Conservation (phyloP, 2,329 filamentous ascomycete species). For the Pyrenophora graminea region DNA sequence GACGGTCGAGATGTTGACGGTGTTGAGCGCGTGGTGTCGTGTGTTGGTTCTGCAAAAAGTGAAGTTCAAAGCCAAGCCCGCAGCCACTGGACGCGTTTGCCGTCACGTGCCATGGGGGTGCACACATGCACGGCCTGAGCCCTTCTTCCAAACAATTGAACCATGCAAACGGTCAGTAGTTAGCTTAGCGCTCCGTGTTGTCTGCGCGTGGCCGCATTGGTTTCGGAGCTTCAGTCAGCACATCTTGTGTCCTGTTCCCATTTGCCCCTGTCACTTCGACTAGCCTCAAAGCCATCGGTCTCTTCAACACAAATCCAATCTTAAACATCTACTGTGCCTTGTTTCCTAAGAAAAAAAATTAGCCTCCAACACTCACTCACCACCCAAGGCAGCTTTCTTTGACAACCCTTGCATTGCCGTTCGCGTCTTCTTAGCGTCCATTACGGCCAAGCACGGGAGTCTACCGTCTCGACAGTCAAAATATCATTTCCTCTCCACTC, state of each 20-base stretch:
- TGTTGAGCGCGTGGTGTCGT: constrained; percentile 12
- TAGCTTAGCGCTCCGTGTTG: too few relatives aligned
- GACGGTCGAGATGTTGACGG: constrained; percentile 4
- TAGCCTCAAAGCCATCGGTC: not conserved
- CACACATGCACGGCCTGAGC: not conserved
- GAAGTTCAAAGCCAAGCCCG: constrained; percentile 30
- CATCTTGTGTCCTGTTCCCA: too few relatives aligned
- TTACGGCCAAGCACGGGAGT: not conserved
- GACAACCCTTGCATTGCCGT: not conserved
- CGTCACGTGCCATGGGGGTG: constrained; percentile 15
- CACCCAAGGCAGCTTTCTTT: constrained; percentile 6
- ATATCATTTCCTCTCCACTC: constrained; percentile 11
- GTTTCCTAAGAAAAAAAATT: too few relatives aligned
- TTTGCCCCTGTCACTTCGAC: not conserved
- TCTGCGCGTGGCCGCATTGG: too few relatives aligned
- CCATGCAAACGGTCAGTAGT: constrained; percentile 1
- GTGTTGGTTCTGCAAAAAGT: constrained; percentile 30
- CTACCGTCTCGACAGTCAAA: constrained; percentile 11
- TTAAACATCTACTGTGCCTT: too few relatives aligned
- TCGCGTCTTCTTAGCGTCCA: constrained; percentile 3
- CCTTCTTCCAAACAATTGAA: not conserved
- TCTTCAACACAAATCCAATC: not conserved
- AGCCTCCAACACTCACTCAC: not conserved
- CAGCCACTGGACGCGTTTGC: constrained; percentile 15
- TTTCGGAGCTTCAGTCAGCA: too few relatives aligned